These are phyloP conservation scores for Calonectria honghensis DNA, from an alignment of 2,329 filamentous ascomycete genomes.

Conservation along the genomic window DNA sequence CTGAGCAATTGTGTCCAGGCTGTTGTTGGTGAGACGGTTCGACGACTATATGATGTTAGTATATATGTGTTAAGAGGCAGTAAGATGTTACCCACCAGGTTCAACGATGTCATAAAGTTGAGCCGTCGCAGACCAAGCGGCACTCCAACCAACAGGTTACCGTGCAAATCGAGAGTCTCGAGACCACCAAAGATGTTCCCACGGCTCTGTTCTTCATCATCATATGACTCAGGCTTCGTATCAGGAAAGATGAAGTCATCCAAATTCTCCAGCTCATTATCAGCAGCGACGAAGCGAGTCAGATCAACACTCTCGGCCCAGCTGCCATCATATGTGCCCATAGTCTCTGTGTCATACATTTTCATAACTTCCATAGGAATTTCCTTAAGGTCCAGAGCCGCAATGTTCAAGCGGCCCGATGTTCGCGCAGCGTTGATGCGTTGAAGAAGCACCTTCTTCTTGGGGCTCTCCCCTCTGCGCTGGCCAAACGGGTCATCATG, in stretches of 20 bases:
- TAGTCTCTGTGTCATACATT: conserved; percentile 90
- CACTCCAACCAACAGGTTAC: conserved; percentile 83
- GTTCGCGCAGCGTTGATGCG: conserved; percentile 83
- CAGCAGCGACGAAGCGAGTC: conserved; percentile 87
- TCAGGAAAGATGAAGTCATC: conserved; percentile 88
- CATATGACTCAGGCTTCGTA: conserved; percentile 71
- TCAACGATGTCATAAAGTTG: conserved; percentile 84
- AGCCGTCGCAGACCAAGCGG: conserved; percentile 86
- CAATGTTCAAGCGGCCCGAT: conserved; percentile 90
- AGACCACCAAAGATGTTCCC: conserved; percentile 88
- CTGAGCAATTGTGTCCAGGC: conserved; percentile 83
- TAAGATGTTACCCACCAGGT: conserved; percentile 76
- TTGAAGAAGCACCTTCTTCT: conserved; percentile 81
- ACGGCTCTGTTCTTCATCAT: conserved; percentile 78
- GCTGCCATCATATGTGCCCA: conserved; percentile 77
- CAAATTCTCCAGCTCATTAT: conserved; percentile 88
- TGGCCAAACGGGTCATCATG: conserved; percentile 83
- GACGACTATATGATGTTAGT: conserved; percentile 75
- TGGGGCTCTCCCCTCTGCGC: conserved; percentile 72
- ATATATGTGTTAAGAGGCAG: background rate
- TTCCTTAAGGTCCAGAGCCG: conserved; percentile 85
- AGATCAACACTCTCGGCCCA: conserved; percentile 97
- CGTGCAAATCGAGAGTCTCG: conserved; percentile 89
- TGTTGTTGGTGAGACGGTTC: conserved; percentile 85
- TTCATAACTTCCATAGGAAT: conserved; percentile 89